phyloP scores from a whole-genome alignment of 306 rosid species.

The Sindora glabra region DNA sequence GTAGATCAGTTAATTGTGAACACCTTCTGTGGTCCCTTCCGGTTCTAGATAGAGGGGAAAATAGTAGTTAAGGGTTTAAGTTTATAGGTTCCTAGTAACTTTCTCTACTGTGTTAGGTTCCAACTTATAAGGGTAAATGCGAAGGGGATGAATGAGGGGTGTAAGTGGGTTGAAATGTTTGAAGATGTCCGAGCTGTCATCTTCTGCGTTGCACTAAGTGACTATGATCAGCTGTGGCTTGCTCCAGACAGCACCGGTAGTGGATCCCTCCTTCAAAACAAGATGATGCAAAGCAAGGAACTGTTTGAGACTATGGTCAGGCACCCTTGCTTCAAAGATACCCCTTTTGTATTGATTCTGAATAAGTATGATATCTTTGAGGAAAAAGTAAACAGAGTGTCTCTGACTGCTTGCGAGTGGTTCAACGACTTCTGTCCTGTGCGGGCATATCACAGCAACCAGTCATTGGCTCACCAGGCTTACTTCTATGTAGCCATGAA shows the following conservation, averaged over 20 bases:
- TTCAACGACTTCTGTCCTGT: slow-evolving; percentile 71
- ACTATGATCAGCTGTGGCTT: slow-evolving; percentile 68
- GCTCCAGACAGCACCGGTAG: slow-evolving; percentile 62
- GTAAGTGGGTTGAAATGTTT: slow-evolving; percentile 99
- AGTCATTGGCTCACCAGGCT: slow-evolving; percentile 83
- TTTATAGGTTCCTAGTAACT: not conserved
- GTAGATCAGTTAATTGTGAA: not conserved
- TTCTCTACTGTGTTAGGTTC: slow-evolving; percentile 49
- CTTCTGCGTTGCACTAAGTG: slow-evolving; percentile 72
- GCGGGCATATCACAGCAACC: slow-evolving; percentile 51
- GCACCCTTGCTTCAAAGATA: slow-evolving; percentile 82
- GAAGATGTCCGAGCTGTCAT: slow-evolving; percentile 90
- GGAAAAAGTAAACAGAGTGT: slow-evolving; percentile 52
- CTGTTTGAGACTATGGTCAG: slow-evolving; percentile 81
- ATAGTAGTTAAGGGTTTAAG: not conserved
- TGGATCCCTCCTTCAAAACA: slow-evolving; percentile 75
- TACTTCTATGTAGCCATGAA: slow-evolving; percentile 93
- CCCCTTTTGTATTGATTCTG: slow-evolving; percentile 77
- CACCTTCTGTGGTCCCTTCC: not conserved
- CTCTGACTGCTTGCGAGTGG: slow-evolving; percentile 74
- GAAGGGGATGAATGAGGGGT: slow-evolving; percentile 85
- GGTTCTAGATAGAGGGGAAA: not conserved
- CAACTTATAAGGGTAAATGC: slow-evolving; percentile 96
- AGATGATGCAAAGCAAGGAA: slow-evolving; percentile 92
- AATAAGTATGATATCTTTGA: slow-evolving; percentile 87